Percentiles rank a stretch among this genome's conserved stretches.
phyloP scores from a whole-genome alignment of 306 rosid species.

The Delonix regia region DNA sequence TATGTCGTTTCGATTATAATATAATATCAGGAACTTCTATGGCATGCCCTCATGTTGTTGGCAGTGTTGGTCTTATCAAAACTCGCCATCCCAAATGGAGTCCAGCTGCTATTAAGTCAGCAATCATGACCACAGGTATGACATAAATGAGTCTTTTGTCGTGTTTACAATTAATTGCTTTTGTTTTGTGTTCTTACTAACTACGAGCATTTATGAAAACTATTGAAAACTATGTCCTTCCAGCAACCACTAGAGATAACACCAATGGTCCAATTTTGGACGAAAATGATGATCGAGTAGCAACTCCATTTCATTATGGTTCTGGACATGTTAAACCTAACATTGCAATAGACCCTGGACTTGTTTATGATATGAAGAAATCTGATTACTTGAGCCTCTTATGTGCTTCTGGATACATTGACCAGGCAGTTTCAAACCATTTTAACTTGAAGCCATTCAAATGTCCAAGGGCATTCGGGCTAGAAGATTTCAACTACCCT shows the following conservation, averaged over 20 bases:
- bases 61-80: neutral
- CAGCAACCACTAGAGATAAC: neutral
- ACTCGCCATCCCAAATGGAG: neutral
- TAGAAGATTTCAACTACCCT: neutral
- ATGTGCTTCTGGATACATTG: neutral
- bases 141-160: too few species aligned
- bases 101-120: neutral
- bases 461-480: neutral
- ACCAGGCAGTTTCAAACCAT: neutral
- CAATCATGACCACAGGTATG: neutral
- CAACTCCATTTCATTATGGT: neutral
- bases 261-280: neutral
- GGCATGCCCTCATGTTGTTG: conserved; percentile 3
- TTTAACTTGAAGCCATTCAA: neutral
- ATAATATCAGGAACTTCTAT: neutral
- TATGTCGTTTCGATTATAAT: neutral
- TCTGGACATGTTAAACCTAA: neutral
- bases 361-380: neutral
- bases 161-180: neutral
- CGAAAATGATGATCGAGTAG: neutral
- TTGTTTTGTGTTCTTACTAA: neutral
- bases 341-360: neutral
- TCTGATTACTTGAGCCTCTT: neutral
- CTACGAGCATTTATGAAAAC: neutral
- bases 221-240: neutral